These are phyloP conservation scores for Zymoseptoria brevis DNA, from an alignment of 2,329 filamentous ascomycete genomes.

Conservation along the genomic window DNA sequence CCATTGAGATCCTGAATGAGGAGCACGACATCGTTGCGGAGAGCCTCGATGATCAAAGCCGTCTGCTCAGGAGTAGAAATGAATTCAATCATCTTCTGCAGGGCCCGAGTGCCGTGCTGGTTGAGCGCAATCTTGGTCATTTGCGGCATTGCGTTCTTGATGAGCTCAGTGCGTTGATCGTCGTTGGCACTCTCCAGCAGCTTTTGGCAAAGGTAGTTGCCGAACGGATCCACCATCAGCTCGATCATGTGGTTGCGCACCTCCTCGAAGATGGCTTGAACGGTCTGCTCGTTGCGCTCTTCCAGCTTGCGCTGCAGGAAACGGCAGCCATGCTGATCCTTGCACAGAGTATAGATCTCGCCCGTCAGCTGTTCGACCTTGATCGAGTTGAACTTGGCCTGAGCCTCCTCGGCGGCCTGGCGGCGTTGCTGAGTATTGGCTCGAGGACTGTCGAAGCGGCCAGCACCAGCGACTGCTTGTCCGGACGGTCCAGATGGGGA, in stretches of 20 bases:
- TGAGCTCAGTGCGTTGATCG: constrained; percentile 85
- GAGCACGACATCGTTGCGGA: constrained; percentile 78
- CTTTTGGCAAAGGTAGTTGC: constrained; percentile 99
- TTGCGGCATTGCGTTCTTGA: constrained; percentile 78
- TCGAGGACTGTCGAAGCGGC: constrained; percentile 62
- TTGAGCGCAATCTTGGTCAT: constrained; percentile 93
- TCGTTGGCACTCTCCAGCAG: constrained; percentile 91
- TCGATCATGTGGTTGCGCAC: constrained; percentile 91
- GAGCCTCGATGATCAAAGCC: constrained; percentile 75
- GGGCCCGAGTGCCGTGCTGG: constrained; percentile 88
- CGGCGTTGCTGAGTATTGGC: constrained; percentile 69
- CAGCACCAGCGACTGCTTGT: constrained; percentile 21
- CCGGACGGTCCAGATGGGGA: constrained; percentile 40
- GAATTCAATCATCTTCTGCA: constrained; percentile 99
- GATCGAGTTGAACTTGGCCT: constrained; percentile 70
- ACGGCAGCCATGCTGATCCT: constrained; percentile 95
- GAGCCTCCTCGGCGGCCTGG: constrained; percentile 64
- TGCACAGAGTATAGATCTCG: constrained; percentile 84
- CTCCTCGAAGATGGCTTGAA: constrained; percentile 90
- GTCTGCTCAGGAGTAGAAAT: constrained; percentile 81
- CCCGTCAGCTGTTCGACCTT: constrained; percentile 72
- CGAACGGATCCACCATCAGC: constrained; percentile 97
- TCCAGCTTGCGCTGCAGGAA: constrained; percentile 97
- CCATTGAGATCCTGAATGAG: constrained; percentile 96
- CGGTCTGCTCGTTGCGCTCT: constrained; percentile 71